These are phyloP conservation scores for Magnaporthiopsis rhizophila DNA, from an alignment of 2,329 filamentous ascomycete genomes.

Conservation along the genomic window DNA sequence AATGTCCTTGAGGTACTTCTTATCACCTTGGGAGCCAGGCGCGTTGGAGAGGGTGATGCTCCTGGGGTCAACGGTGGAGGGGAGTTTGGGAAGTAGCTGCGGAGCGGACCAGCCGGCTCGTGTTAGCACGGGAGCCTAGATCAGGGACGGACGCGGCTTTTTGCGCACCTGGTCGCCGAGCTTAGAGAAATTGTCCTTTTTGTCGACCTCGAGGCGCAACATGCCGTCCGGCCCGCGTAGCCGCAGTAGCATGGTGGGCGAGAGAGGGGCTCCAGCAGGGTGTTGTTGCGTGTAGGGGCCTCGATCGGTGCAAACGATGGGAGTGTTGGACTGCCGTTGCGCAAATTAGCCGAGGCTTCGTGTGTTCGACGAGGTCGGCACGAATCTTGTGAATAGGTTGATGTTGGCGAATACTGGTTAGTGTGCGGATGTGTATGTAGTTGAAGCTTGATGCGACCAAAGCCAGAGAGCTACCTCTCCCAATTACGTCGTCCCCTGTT, in stretches of 20 bases:
- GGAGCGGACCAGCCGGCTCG: background rate
- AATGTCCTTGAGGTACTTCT: constrained; percentile 51
- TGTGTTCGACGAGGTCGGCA: too few species aligned
- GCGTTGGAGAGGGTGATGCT: constrained; percentile 56
- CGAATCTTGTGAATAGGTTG: background rate
- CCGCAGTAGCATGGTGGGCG: constrained; percentile 64
- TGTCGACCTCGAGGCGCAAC: constrained; percentile 73
- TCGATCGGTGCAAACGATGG: background rate
- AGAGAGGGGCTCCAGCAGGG: background rate
- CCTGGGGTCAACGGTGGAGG: constrained; percentile 51
- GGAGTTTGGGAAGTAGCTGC: constrained; percentile 51
- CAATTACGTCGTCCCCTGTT: background rate
- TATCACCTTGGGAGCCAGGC: constrained; percentile 45
- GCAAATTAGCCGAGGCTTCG: too few species aligned
- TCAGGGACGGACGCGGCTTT: background rate
- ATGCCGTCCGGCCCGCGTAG: constrained; percentile 90
- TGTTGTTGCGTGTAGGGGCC: too few species aligned
- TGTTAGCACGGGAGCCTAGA: constrained; percentile 12
- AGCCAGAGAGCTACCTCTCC: too few species aligned
- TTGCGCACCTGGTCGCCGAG: constrained; percentile 42
- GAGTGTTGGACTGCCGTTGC: too few species aligned
- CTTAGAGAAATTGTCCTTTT: constrained; percentile 63
- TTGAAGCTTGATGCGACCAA: too few species aligned
- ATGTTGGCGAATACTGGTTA: background rate
- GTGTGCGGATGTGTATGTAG: too few species aligned